Percentiles rank a stretch among this genome's conserved stretches.
phyloP scores from a whole-genome alignment of 164 flowering plant species.

The Houttuynia cordata region DNA sequence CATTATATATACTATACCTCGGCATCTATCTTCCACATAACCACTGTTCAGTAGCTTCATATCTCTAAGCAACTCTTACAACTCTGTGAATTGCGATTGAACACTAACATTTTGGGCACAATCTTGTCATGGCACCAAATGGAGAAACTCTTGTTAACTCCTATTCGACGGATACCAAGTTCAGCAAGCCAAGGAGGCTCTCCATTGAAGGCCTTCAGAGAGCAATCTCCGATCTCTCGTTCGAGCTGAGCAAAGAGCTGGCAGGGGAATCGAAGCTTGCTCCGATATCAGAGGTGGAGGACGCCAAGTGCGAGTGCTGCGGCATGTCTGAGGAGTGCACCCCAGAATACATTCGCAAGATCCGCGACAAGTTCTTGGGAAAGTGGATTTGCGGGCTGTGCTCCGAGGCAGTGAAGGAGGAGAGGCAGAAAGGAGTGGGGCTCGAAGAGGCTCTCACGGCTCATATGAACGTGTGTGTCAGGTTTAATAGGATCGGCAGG shows the following conservation, averaged over 20 bases:
- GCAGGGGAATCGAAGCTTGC: conserved; percentile 20
- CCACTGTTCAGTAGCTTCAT: not conserved
- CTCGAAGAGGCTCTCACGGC: conserved; percentile 49
- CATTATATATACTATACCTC: conserved; percentile 1
- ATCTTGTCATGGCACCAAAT: conserved; percentile 44
- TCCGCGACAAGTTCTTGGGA: conserved; percentile 42
- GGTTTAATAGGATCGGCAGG: conserved; percentile 54
- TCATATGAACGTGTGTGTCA: conserved; percentile 51
- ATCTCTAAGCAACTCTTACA: not conserved
- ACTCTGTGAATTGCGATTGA: not conserved
- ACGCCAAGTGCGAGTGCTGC: conserved; percentile 79
- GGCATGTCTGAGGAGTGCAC: conserved; percentile 79
- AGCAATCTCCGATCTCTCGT: conserved; percentile 54
- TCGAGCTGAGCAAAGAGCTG: conserved; percentile 44
- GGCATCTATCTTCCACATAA: not conserved
- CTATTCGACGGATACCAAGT: conserved; percentile 9
- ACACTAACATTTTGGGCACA: not conserved
- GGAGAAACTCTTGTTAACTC: conserved; percentile 35
- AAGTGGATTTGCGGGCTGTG: conserved; percentile 67
- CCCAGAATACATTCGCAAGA: conserved; percentile 36
- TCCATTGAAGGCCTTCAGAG: conserved; percentile 45
- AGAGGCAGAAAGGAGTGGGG: conserved; percentile 52
- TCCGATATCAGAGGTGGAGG: conserved; percentile 56
- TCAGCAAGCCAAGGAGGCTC: conserved; percentile 38
- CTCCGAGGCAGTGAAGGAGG: conserved; percentile 60